These are phyloP conservation scores for Emiliania huxleyi DNA, from an alignment of 78 protist genomes.

Conservation along the genomic window DNA sequence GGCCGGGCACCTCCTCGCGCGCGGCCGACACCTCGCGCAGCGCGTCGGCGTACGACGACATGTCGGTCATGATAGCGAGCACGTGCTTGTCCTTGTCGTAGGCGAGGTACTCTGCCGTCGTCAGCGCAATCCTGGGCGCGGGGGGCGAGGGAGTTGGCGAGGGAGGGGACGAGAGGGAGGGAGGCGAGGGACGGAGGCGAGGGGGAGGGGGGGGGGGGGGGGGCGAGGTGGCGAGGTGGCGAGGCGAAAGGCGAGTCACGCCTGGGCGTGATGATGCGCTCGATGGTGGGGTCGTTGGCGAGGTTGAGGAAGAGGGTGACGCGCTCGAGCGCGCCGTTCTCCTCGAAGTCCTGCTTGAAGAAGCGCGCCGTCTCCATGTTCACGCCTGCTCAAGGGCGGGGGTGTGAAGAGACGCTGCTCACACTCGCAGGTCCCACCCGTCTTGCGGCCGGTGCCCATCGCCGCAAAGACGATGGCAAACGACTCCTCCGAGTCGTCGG, in stretches of 20 bases:
- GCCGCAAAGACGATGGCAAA: constrained; percentile 99
- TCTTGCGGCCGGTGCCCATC: too few relatives aligned
- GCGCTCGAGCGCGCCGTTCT: constrained; percentile 89
- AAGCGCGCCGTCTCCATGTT: constrained; percentile 99
- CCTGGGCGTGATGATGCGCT: constrained; percentile 99
- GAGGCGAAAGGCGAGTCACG: too few relatives aligned
- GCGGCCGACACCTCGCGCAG: constrained; percentile 98
- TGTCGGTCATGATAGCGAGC: constrained; percentile 98
- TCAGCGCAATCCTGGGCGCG: constrained; percentile 37
- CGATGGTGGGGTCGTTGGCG: constrained; percentile 99
- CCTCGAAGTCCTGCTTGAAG: constrained; percentile 97
- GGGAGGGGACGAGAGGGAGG: too few relatives aligned
- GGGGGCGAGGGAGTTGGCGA: too few relatives aligned
- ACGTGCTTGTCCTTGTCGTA: constrained; percentile 99
- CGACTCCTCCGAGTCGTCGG: constrained; percentile 86
- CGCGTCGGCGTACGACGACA: constrained; percentile 99
- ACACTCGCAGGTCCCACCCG: too few relatives aligned
- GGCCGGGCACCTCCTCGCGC: constrained; percentile 91
- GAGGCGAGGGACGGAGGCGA: too few relatives aligned
- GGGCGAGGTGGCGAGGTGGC: constrained; percentile 98
- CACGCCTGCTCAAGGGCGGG: too few relatives aligned
- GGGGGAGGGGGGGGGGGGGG: background rate
- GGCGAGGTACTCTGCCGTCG: constrained; percentile 84
- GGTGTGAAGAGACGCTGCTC: too few relatives aligned
- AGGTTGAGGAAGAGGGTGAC: constrained; percentile 96